Evolutionary conservation across 23 red algal genomes (phyloP), one percentile per base, ranked within the genome.

Genomic region (Pyropia yezoensis): DNA sequence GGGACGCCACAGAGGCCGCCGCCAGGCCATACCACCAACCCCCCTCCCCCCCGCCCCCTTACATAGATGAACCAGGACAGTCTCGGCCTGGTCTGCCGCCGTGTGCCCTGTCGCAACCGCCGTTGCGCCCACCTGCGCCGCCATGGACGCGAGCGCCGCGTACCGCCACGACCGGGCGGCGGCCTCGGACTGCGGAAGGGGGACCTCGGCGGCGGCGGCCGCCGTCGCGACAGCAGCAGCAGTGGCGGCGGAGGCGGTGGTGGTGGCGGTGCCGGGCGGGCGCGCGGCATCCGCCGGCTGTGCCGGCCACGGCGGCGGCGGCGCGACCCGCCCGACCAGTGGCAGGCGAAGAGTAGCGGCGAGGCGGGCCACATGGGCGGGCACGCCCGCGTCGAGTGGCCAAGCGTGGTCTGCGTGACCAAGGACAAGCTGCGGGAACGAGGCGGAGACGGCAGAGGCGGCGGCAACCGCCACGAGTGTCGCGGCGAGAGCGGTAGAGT

Each of bases 131-230:
- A 32, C 22, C 50, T 55, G 28, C 18, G 62, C 26, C 21, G 82
- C 82, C 19, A 87, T 32, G 0, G 28, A 52, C 33, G 63, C 18
- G n/a, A 87, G 70, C 12, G 71, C 71, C 1, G 30, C 54, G 51
- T 87, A 87, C 45, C 82, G 51, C 82, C 82, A 87, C 62, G 74
- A 62, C 53, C 82, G 59, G n/a, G 70, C 82, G 6, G 82, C 71
- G 62, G 59, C 64, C 59, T 87, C 82, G 18, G 82, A 87, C 18
- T 59, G 29, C 0, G 63, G 51, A 17, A 57, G 47, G 27, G 71
- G 28, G 14, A 6, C 30, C 3, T 33, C 6, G 30, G 30, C 30
- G 30, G 30, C 57, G 26, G 29, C 70, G 57, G 58, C 16, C 51
- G 49, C 39, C 7, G 12, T 8, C 4, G 1, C 39, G 11, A 1